A percentile compares a stretch with the other conserved stretches of the same genome.
Conservation (phyloP, 164 flowering plant genomes). For the Berberis vulgaris region DNA sequence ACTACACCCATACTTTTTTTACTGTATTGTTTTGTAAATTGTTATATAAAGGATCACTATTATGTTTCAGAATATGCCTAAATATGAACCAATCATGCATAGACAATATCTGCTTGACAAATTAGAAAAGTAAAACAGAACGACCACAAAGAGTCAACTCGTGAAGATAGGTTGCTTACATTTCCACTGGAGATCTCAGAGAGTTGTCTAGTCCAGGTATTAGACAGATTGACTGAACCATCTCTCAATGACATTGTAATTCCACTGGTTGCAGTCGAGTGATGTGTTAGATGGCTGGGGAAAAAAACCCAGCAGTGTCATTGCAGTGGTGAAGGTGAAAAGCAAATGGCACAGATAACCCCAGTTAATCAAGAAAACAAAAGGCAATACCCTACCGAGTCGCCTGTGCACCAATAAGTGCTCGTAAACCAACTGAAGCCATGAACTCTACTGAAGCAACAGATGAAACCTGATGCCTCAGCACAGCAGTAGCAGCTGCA, state of each 20-base stretch:
- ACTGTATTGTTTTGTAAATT: too few relatives aligned
- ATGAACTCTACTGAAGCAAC: slow-evolving; percentile 61
- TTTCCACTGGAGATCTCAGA: slow-evolving; percentile 75
- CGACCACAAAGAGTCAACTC: background rate
- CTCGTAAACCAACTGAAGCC: slow-evolving; percentile 73
- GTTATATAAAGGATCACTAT: too few relatives aligned
- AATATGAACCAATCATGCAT: too few relatives aligned
- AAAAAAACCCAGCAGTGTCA: background rate
- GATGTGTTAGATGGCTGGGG: slow-evolving; percentile 56
- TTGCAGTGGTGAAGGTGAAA: background rate
- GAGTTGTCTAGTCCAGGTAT: slow-evolving; percentile 90
- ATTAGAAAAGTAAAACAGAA: too few relatives aligned
- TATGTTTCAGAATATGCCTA: too few relatives aligned
- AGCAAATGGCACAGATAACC: background rate
- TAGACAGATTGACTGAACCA: slow-evolving; percentile 85
- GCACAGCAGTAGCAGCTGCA: slow-evolving; percentile 58
- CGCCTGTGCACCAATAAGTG: slow-evolving; percentile 65
- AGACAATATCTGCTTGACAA: too few relatives aligned
- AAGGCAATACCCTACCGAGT: slow-evolving; percentile 49
- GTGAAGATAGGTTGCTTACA: slow-evolving; percentile 30
- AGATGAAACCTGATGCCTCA: slow-evolving; percentile 69
- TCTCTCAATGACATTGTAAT: slow-evolving; percentile 68
- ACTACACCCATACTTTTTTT: too few relatives aligned
- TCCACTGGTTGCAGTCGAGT: slow-evolving; percentile 80
- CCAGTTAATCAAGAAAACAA: slow-evolving; percentile 1